Conservation (phyloP, 2,329 filamentous ascomycete species). For the Alternaria consortialis region DNA sequence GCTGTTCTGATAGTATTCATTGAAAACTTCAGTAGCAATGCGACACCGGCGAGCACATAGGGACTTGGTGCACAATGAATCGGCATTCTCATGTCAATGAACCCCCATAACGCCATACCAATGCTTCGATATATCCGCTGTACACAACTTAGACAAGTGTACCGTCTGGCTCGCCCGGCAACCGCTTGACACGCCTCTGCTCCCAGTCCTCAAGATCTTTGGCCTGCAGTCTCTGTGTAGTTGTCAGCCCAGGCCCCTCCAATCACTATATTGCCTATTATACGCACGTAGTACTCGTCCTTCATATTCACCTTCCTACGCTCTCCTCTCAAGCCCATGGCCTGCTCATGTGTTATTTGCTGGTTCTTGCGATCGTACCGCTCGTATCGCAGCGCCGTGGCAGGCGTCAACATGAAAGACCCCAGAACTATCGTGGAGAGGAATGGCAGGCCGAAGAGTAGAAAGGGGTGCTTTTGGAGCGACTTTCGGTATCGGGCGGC, state of each 20-base stretch:
- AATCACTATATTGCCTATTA: background rate
- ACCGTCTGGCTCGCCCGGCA: conserved; percentile 90
- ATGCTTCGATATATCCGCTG: background rate
- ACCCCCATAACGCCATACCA: conserved; percentile 6
- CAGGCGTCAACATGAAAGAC: conserved; percentile 93
- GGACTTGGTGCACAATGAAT: too few relatives aligned
- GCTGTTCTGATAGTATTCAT: too few relatives aligned
- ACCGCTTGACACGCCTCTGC: conserved; percentile 89
- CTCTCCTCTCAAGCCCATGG: conserved; percentile 78
- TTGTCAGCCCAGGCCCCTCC: conserved; percentile 17
- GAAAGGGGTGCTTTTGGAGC: conserved; percentile 83
- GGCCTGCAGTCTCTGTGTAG: conserved; percentile 74
- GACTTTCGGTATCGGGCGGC: conserved; percentile 78
- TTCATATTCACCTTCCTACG: conserved; percentile 78
- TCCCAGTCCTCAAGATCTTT: conserved; percentile 97
- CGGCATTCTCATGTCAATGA: background rate
- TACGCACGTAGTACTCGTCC: conserved; percentile 85
- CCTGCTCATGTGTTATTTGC: conserved; percentile 85
- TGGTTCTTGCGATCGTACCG: conserved; percentile 88
- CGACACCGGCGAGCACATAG: too few relatives aligned
- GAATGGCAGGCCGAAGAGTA: conserved; percentile 94
- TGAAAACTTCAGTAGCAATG: too few relatives aligned
- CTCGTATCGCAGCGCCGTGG: conserved; percentile 93
- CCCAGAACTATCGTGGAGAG: conserved; percentile 87
- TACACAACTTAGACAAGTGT: conserved; percentile 59